Evolutionary conservation across 257 asterid genomes (phyloP).

Genomic region (Fraxinus quadrangulata): DNA sequence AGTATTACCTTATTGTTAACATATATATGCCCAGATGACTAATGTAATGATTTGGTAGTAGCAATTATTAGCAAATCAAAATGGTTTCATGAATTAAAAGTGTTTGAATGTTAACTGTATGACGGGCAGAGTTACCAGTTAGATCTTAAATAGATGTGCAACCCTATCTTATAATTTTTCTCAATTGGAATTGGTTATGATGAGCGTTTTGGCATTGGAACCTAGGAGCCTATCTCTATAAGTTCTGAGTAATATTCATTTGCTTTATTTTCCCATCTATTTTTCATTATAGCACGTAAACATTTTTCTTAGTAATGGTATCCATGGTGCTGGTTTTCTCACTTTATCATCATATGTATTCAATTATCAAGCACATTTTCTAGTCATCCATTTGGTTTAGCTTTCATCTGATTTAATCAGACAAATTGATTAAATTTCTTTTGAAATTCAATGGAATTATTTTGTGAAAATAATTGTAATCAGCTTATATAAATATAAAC

Average conservation of each 20-base stretch:
- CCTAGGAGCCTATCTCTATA: background rate
- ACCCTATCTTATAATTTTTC: conserved; percentile 3
- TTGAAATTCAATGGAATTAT: background rate
- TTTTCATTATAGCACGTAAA: background rate
- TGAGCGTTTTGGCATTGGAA: background rate
- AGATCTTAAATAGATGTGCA: background rate
- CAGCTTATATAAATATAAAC: background rate
- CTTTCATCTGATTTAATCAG: background rate
- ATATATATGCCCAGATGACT: background rate
- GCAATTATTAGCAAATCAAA: conserved; percentile 7
- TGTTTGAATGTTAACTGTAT: no score
- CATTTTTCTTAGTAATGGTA: background rate
- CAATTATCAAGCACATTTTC: background rate
- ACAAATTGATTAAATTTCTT: background rate
- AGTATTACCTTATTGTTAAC: background rate
- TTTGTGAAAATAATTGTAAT: conserved; percentile 4
- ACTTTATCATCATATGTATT: background rate
- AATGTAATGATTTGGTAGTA: conserved; percentile 1
- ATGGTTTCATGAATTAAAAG: background rate
- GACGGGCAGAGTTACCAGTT: conserved; percentile 4
- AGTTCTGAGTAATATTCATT: background rate
- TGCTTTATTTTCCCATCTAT: background rate
- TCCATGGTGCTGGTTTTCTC: conserved; percentile 16
- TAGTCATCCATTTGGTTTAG: background rate
- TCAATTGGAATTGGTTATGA: background rate